Base-by-base conservation (phyloP, 176 grass and related monocot species). In the Neostapfia colusana region DNA sequence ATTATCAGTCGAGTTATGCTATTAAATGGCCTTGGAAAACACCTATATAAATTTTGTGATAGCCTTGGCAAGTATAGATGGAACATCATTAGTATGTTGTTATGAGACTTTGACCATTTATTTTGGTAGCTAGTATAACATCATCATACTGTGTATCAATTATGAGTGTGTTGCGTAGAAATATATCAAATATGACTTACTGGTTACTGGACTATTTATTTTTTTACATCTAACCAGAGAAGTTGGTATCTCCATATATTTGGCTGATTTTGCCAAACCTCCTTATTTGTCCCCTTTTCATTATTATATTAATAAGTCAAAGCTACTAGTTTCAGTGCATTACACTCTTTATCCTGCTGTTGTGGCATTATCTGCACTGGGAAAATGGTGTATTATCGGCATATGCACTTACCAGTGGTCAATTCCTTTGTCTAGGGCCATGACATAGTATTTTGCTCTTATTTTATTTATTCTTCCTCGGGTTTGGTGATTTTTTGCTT, bases 31-130 rank as follows among this genome's bases (percentile, higher is more conserved):
- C n/a, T 44, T 45, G 38, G 21, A 54, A 54, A 58, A 21, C 37
- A 42, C 64, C 36, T 55, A 70, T 75, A 70, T 58, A 11, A 40
- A 67, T 59, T 56, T 69, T 57, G 55, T 34, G 38, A 76, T 24
- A 61, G 21, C 20, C 28, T 76, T 2, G 36, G 61, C 41, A 34
- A 70, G n/a, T 50, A 70, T 62, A 21, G 63, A 23, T 54, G 48
- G 13, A 55, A 28, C 31, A 65, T 10, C 12, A 48, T 65, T 65
- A 24, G 14, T 64, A 49, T 65, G 59, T 17, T 20, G 55, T 48
- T 13, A n/a, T 21, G 43, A 54, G 7, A 42, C 17, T 55, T 56
- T 36, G 61, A 55, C 35, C 10, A 55, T 36, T 65, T 66, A 53
- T 10, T 65, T 39, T 17, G 54, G 4, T 65, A 42, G 59, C 23